phyloP scores from a whole-genome alignment of 305 asterid genomes.

The Ilex paraguariensis region DNA sequence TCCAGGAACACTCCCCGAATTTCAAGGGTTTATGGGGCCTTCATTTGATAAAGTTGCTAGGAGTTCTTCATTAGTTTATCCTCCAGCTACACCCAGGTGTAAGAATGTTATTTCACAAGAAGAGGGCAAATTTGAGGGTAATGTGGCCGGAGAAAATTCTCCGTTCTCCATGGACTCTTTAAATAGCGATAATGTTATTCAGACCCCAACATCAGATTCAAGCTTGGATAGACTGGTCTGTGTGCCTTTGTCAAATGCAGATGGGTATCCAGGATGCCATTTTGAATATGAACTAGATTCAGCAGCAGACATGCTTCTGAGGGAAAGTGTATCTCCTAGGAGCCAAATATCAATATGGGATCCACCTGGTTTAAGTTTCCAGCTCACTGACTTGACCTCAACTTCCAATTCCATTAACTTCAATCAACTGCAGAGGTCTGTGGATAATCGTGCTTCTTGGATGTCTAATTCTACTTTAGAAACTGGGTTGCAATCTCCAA shows the following conservation, averaged over 20 bases:
- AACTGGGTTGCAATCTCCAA: slow-evolving; percentile 40
- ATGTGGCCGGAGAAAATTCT: slow-evolving; percentile 23
- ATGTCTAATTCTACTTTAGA: slow-evolving; percentile 44
- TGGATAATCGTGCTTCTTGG: slow-evolving; percentile 39
- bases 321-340: slow-evolving; percentile 29
- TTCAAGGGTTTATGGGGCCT: slow-evolving; percentile 10
- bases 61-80: slow-evolving; percentile 12
- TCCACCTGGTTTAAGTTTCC: slow-evolving; percentile 24
- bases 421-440: slow-evolving; percentile 10
- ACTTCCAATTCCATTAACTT: slow-evolving; percentile 12
- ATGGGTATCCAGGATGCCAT: slow-evolving; percentile 7
- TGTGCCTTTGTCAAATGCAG: slow-evolving; percentile 18
- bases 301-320: slow-evolving; percentile 18
- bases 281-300: slow-evolving; percentile 27
- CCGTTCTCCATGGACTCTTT: background rate
- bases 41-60: slow-evolving; percentile 9
- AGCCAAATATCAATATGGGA: slow-evolving; percentile 25
- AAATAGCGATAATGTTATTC: slow-evolving; percentile 18
- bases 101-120: slow-evolving; percentile 10
- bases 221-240: slow-evolving; percentile 21
- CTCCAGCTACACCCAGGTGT: slow-evolving; percentile 12
- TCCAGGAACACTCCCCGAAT: slow-evolving; percentile 17
- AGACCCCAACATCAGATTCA: slow-evolving; percentile 54
- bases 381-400: slow-evolving; percentile 16
- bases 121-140: slow-evolving; percentile 7